A percentile compares a stretch with the other conserved stretches of the same genome.
Conservation (phyloP, 768 basidiomycete genomes). For the Phaffia australis region DNA sequence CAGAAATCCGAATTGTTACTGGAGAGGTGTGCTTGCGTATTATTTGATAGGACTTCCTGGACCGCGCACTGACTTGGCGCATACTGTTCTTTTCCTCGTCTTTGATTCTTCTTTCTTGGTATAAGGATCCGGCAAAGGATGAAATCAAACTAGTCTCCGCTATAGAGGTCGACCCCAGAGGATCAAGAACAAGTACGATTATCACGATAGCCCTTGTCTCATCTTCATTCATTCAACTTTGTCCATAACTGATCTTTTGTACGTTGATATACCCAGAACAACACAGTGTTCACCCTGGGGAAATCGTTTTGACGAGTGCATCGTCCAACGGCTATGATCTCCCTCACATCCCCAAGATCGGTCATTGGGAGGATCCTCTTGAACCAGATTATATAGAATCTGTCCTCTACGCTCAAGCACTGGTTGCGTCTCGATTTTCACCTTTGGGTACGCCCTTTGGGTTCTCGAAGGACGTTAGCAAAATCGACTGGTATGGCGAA, state of each 20-base stretch:
- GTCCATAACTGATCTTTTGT: too few relatives aligned
- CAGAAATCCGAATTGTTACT: constrained; percentile 44
- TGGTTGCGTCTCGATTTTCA: too few relatives aligned
- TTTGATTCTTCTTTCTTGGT: constrained; percentile 36
- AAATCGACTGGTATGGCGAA: constrained; percentile 72
- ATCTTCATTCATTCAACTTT: too few relatives aligned
- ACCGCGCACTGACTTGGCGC: neutral
- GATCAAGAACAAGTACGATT: neutral
- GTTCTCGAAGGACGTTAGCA: constrained; percentile 34
- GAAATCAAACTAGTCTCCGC: constrained; percentile 45
- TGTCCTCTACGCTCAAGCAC: too few relatives aligned
- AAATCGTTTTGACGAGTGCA: constrained; percentile 62
- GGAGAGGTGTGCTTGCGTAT: neutral
- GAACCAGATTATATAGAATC: constrained; percentile 41
- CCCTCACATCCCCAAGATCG: constrained; percentile 70
- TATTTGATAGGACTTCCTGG: neutral
- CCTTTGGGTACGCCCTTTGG: neutral
- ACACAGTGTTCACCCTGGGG: constrained; percentile 70
- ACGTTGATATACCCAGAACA: constrained; percentile 14
- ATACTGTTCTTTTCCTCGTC: constrained; percentile 39
- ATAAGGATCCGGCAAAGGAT: constrained; percentile 49
- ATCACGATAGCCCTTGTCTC: neutral
- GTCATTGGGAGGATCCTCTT: constrained; percentile 61
- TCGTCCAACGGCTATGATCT: constrained; percentile 59
- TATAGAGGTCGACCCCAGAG: constrained; percentile 26